A percentile compares a stretch with the other conserved stretches of the same genome.
Evolutionary conservation across 305 asterid species (phyloP).

Genomic region (Fraxinus nigra): DNA sequence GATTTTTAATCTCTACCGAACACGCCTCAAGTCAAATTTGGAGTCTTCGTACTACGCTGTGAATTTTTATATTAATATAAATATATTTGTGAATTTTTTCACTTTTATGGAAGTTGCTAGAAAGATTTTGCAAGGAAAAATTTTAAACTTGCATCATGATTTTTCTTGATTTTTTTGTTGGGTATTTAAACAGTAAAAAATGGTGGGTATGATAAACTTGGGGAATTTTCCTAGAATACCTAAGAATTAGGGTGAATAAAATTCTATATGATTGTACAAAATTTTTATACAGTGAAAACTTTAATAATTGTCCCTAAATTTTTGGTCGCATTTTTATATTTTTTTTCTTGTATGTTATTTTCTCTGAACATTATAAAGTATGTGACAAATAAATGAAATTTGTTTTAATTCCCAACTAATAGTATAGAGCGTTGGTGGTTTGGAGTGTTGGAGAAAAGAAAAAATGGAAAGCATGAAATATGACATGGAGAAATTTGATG

Average conservation of each 20-base stretch:
- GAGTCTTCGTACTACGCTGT: too few species aligned
- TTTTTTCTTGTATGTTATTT: background rate
- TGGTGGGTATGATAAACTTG: background rate
- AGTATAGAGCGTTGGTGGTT: background rate
- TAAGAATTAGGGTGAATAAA: background rate
- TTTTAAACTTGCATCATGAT: too few species aligned
- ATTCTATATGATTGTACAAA: background rate
- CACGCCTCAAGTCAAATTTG: too few species aligned
- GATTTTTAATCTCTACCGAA: too few species aligned
- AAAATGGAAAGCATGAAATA: background rate
- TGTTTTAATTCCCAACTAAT: background rate
- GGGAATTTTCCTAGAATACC: background rate
- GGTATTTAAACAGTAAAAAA: background rate
- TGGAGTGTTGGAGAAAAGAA: background rate
- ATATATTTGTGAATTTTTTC: too few species aligned
- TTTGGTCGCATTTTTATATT: background rate
- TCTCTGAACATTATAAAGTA: background rate
- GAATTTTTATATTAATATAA: too few species aligned
- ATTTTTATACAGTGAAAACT: background rate
- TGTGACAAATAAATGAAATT: background rate
- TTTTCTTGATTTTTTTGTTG: too few species aligned
- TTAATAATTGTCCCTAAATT: background rate
- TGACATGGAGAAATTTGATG: too few species aligned
- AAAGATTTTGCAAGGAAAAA: too few species aligned
- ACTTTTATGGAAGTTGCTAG: too few species aligned